phyloP scores from a whole-genome alignment of 176 grass and related monocot genomes.

The Chloris gayana region DNA sequence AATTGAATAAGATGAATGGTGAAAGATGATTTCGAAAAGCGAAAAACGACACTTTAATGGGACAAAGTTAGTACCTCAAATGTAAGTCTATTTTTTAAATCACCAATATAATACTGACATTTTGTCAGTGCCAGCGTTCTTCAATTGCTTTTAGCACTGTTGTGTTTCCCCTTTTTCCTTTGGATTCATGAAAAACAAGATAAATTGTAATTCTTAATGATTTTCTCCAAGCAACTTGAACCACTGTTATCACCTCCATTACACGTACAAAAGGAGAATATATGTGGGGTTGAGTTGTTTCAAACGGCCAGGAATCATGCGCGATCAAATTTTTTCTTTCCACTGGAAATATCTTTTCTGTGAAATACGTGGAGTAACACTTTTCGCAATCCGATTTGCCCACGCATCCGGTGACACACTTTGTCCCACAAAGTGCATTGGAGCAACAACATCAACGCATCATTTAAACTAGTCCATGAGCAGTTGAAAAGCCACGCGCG shows the following conservation, averaged over 20 bases:
- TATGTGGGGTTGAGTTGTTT: constrained; percentile 52
- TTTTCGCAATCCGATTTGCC: constrained; percentile 60
- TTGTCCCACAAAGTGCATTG: constrained; percentile 49
- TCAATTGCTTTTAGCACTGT: neutral
- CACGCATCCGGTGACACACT: constrained; percentile 40
- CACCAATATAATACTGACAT: too few relatives aligned
- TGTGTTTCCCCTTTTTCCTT: neutral
- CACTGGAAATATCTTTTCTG: neutral
- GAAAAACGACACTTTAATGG: too few relatives aligned
- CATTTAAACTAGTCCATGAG: constrained; percentile 42
- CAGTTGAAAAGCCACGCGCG: constrained; percentile 40
- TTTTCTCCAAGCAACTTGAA: constrained; percentile 25
- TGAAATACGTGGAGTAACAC: constrained; percentile 52
- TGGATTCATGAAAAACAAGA: neutral
- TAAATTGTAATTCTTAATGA: neutral
- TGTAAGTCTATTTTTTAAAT: neutral
- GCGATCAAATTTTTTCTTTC: constrained; percentile 27
- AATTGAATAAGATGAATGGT: too few relatives aligned
- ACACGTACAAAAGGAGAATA: constrained; percentile 24
- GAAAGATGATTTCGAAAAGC: too few relatives aligned
- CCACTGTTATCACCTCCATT: constrained; percentile 5
- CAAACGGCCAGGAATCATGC: constrained; percentile 49
- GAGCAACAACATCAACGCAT: constrained; percentile 36
- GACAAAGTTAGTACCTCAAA: too few relatives aligned
- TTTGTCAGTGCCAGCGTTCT: neutral